These are phyloP conservation scores for Chlorophyllum brunneum DNA, from an alignment of 768 basidiomycete species.

Conservation along the genomic window DNA sequence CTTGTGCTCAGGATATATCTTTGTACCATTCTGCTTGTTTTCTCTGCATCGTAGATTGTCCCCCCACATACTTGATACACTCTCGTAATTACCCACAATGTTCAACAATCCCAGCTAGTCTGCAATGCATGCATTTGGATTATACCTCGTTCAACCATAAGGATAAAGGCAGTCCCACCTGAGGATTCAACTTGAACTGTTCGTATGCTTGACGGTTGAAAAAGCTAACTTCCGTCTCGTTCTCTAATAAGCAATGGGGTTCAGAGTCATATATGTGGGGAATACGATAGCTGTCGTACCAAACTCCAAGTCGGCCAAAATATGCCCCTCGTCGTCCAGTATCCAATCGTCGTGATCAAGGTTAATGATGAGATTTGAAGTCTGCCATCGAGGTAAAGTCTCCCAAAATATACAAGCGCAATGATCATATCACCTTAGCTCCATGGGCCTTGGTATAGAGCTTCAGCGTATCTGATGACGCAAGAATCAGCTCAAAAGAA, in stretches of 20 bases:
- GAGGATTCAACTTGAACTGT: constrained; percentile 77
- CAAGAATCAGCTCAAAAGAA: constrained; percentile 6
- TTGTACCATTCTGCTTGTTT: constrained; percentile 14
- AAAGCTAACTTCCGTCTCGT: constrained; percentile 93
- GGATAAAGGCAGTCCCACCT: constrained; percentile 39
- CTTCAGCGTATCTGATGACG: constrained; percentile 83
- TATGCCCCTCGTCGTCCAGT: constrained; percentile 58
- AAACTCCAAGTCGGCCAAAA: constrained; percentile 68
- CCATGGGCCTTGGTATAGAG: constrained; percentile 94
- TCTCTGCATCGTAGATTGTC: constrained; percentile 23
- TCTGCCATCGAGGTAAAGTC: constrained; percentile 43
- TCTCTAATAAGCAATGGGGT: constrained; percentile 51
- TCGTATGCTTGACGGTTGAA: constrained; percentile 80
- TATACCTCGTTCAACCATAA: neutral
- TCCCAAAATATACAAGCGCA: neutral
- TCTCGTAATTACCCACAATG: constrained; percentile 34
- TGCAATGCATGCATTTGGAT: constrained; percentile 20
- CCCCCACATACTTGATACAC: constrained; percentile 32
- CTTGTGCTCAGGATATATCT: constrained; percentile 14
- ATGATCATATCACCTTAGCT: constrained; percentile 62
- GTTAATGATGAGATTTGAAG: constrained; percentile 97
- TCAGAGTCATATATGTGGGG: neutral
- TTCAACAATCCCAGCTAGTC: constrained; percentile 45
- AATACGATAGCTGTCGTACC: constrained; percentile 43
- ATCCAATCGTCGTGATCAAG: constrained; percentile 96